These are phyloP conservation scores for Dianthus caryophyllus DNA, from an alignment of 148 eudicot species.

Conservation along the genomic window DNA sequence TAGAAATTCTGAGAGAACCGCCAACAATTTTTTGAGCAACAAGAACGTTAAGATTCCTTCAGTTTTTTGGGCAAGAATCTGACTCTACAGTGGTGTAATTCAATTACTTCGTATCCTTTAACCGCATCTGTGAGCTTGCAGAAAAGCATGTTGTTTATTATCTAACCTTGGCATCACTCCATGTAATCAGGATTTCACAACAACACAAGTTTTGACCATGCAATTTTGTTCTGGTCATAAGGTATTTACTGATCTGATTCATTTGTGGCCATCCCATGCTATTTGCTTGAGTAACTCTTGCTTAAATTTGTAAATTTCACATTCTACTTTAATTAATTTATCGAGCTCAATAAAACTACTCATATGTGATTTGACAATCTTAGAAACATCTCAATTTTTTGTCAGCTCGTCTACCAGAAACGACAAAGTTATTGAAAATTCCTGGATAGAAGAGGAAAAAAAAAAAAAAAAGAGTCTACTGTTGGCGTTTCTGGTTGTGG, in stretches of 20 bases:
- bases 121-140: not conserved
- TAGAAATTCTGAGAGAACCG: constrained; percentile 74
- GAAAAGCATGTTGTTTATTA: constrained; percentile 4
- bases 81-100: not conserved
- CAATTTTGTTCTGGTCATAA: constrained; percentile 70
- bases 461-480: too few relatives aligned
- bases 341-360: not conserved
- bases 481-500: too few relatives aligned
- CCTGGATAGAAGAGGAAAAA: too few relatives aligned
- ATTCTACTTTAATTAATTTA: not conserved
- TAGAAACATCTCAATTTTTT: not conserved
- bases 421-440: too few relatives aligned
- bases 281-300: not conserved
- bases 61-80: constrained; percentile 59
- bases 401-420: not conserved
- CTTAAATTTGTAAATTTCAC: not conserved
- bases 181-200: constrained; percentile 66
- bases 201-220: constrained; percentile 79
- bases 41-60: constrained; percentile 58
- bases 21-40: constrained; percentile 52
- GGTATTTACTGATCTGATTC: constrained; percentile 35
- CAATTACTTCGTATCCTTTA: not conserved
- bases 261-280: not conserved
- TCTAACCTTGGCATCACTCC: constrained; percentile 20
- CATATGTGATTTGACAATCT: not conserved